Evolutionary conservation across 306 rosid genomes (phyloP).

Genomic region (Coriaria nepalensis): DNA sequence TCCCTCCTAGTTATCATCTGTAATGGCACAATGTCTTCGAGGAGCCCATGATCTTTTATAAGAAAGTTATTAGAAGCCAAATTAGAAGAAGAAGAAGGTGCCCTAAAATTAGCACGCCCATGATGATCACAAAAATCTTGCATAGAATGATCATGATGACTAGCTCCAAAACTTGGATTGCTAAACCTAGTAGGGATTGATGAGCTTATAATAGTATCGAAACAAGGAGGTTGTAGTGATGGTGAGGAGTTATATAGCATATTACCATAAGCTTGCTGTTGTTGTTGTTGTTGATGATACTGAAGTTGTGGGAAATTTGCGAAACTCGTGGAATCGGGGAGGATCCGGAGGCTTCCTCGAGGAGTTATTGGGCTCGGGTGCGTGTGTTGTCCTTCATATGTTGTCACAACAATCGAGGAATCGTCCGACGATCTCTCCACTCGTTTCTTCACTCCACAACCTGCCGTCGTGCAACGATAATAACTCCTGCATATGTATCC

Average conservation of each 20-base stretch:
- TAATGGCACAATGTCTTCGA: conserved; percentile 59
- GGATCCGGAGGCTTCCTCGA: conserved; percentile 32
- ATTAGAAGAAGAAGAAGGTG: conserved; percentile 1
- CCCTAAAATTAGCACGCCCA: conserved; percentile 11
- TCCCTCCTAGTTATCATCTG: conserved; percentile 31
- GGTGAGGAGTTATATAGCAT: conserved; percentile 4
- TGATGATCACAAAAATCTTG: conserved; percentile 19
- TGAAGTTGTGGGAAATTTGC: conserved; percentile 5
- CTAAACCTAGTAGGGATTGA: conserved; percentile 5
- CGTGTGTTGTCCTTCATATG: conserved; percentile 88
- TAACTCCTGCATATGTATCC: conserved; percentile 43
- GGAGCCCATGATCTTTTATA: conserved; percentile 62
- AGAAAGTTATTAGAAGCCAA: conserved; percentile 9
- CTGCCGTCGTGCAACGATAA: conserved; percentile 70
- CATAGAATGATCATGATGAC: conserved; percentile 5
- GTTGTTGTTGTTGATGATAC: conserved; percentile 9
- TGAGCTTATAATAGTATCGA: conserved; percentile 3
- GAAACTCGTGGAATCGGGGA: conserved; percentile 12
- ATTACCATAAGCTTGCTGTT: not conserved
- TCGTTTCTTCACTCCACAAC: conserved; percentile 80
- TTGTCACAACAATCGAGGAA: conserved; percentile 52
- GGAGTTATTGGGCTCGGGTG: conserved; percentile 48
- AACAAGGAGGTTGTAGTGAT: conserved; percentile 19
- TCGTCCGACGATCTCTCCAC: conserved; percentile 70
- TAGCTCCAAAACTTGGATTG: not conserved